These are phyloP conservation scores for Aspergillus quadricinctus DNA, from an alignment of 2,329 filamentous ascomycete species.

Conservation along the genomic window DNA sequence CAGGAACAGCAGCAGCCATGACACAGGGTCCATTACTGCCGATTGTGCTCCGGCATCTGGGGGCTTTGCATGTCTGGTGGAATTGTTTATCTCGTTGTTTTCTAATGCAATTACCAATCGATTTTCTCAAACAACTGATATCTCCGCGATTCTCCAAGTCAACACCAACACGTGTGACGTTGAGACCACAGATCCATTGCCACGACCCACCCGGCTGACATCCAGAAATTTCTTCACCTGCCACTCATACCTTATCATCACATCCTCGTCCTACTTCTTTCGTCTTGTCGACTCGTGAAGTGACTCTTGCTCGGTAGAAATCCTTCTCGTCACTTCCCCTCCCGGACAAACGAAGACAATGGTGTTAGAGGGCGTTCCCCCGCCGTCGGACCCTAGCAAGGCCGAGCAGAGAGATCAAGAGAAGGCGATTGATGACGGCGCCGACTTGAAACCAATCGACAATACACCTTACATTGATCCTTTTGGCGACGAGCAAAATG, in stretches of 20 bases:
- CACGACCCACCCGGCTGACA: not conserved
- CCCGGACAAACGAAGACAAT: conserved; percentile 1
- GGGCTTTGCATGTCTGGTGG: not conserved
- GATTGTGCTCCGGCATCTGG: not conserved
- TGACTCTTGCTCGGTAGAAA: not conserved
- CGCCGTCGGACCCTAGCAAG: conserved; percentile 9
- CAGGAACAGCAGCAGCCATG: not conserved
- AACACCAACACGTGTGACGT: not conserved
- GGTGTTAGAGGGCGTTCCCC: conserved; percentile 6
- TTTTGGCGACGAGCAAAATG: conserved; percentile 29
- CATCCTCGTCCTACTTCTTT: not conserved
- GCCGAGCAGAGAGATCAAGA: conserved; percentile 6
- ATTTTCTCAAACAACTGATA: not conserved
- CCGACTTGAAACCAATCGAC: conserved; percentile 10
- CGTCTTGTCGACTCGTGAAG: not conserved
- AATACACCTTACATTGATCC: conserved; percentile 18
- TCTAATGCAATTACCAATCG: not conserved
- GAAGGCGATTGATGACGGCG: conserved; percentile 4
- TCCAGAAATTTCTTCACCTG: not conserved
- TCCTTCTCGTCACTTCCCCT: not conserved
- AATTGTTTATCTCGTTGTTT: not conserved
- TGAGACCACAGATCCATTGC: not conserved
- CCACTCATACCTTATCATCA: not conserved
- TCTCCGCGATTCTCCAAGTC: not conserved
- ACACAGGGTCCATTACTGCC: not conserved